Percentiles rank a stretch among this genome's conserved stretches.
Conservation (phyloP, 352 stramenopile genomes). For the Pythium graminicola region DNA sequence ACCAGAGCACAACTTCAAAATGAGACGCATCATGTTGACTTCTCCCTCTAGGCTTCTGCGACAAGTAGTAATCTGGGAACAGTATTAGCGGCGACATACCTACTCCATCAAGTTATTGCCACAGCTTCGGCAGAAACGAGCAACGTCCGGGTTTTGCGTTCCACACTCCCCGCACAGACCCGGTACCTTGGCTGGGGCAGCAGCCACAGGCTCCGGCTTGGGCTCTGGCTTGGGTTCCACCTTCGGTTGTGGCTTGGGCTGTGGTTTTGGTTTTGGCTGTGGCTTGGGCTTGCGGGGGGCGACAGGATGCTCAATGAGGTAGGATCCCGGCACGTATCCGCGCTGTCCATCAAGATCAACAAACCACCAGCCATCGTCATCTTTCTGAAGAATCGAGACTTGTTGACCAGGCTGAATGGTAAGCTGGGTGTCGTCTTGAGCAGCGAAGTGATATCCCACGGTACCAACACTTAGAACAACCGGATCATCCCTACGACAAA, state of each 20-base stretch:
- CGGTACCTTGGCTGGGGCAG: slow-evolving; percentile 22
- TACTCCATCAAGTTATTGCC: slow-evolving; percentile 68
- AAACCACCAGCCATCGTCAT: slow-evolving; percentile 83
- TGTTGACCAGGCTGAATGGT: slow-evolving; percentile 76
- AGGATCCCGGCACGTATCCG: slow-evolving; percentile 76
- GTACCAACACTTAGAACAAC: slow-evolving; percentile 42
- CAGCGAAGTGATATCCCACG: slow-evolving; percentile 67
- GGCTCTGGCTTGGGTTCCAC: slow-evolving; percentile 1
- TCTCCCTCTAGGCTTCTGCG: slow-evolving; percentile 13
- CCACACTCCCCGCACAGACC: slow-evolving; percentile 63
- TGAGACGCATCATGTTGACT: slow-evolving; percentile 8
- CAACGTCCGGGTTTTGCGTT: slow-evolving; percentile 68
- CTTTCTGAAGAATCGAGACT: slow-evolving; percentile 75
- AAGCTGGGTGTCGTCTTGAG: slow-evolving; percentile 72
- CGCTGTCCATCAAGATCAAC: slow-evolving; percentile 60
- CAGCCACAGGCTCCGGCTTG: background rate
- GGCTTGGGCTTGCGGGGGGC: slow-evolving; percentile 9
- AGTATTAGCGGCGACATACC: slow-evolving; percentile 1
- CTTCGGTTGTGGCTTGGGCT: slow-evolving; percentile 20
- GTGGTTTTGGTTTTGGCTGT: slow-evolving; percentile 19
- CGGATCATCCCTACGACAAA: slow-evolving; percentile 35
- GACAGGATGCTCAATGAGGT: slow-evolving; percentile 64
- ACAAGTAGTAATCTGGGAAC: slow-evolving; percentile 5
- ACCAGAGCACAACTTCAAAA: slow-evolving; percentile 6
- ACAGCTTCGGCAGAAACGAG: slow-evolving; percentile 74